Evolutionary conservation across 1,284 basidiomycete genomes (phyloP).

Genomic region (Sanghuangporus baumii): DNA sequence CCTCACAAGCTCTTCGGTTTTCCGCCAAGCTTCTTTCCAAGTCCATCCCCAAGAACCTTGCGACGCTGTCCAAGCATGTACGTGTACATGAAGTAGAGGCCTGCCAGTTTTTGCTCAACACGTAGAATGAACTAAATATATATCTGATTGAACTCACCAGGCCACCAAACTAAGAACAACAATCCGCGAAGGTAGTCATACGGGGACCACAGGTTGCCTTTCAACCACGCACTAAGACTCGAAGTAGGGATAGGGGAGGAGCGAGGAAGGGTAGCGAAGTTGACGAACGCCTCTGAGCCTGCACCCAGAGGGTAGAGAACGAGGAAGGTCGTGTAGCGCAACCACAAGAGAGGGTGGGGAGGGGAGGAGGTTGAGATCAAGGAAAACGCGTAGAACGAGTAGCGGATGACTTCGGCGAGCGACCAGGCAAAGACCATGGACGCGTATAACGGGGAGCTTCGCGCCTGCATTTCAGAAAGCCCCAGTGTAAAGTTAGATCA

Average conservation of each 20-base stretch:
- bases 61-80: constrained; percentile 85
- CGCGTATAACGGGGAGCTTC: constrained; percentile 76
- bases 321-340: constrained; percentile 91
- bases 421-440: constrained; percentile 96
- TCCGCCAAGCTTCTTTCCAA: constrained; percentile 24
- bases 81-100: constrained; percentile 82
- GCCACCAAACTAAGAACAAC: constrained; percentile 88
- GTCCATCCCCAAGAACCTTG: constrained; percentile 58
- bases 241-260: constrained; percentile 32
- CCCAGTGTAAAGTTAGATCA: neutral
- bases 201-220: constrained; percentile 24
- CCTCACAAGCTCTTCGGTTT: constrained; percentile 27
- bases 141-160: constrained; percentile 49
- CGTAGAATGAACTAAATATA: neutral
- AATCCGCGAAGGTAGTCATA: constrained; percentile 51
- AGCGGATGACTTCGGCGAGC: constrained; percentile 87
- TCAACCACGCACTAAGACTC: constrained; percentile 35
- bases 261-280: constrained; percentile 70
- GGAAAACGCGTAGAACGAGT: constrained; percentile 76
- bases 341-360: constrained; percentile 47
- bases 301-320: constrained; percentile 92
- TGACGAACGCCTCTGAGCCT: constrained; percentile 83
- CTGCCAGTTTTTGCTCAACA: constrained; percentile 31
- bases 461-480: constrained; percentile 43
- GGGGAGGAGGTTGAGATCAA: constrained; percentile 52